Percentiles rank a stretch among this genome's conserved stretches.
phyloP scores from a whole-genome alignment of 208 protist genomes.

The Novymonas esmeraldas region DNA sequence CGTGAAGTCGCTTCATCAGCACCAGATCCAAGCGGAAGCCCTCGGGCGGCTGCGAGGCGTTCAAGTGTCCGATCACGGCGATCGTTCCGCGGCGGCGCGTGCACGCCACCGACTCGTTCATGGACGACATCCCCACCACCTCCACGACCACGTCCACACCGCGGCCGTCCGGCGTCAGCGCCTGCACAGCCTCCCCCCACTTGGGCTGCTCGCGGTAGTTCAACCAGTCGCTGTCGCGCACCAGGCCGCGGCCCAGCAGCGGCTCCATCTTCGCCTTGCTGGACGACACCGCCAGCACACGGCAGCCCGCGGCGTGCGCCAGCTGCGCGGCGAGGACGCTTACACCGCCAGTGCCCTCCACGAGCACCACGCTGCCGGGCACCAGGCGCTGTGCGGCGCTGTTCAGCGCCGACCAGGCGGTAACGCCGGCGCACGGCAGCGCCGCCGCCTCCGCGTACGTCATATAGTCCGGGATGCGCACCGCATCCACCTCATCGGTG shows the following conservation, averaged over 20 bases:
- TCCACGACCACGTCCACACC: conserved; percentile 41
- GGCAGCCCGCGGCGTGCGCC: conserved; percentile 33
- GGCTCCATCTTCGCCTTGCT: conserved; percentile 27
- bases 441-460: conserved; percentile 32
- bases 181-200: conserved; percentile 31
- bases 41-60: not conserved
- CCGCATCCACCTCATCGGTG: conserved; percentile 17
- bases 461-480: conserved; percentile 28
- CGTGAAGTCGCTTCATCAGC: conserved; percentile 28
- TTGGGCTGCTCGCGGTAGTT: conserved; percentile 32
- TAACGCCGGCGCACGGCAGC: conserved; percentile 35
- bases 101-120: conserved; percentile 30
- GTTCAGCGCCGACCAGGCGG: conserved; percentile 37
- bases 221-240: conserved; percentile 30
- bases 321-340: conserved; percentile 38
- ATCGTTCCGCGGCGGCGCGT: conserved; percentile 26
- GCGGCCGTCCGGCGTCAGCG: conserved; percentile 22
- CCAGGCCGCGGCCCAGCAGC: conserved; percentile 29
- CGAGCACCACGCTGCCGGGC: conserved; percentile 33
- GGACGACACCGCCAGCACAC: conserved; percentile 33
- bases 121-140: conserved; percentile 24
- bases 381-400: conserved; percentile 26
- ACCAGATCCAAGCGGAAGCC: conserved; percentile 15
- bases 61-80: conserved; percentile 16
- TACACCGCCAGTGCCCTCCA: conserved; percentile 43